Percentiles rank a stretch among this genome's conserved stretches.
Conservation (phyloP, 2,329 filamentous ascomycete genomes). For the Ascochyta fabae region DNA sequence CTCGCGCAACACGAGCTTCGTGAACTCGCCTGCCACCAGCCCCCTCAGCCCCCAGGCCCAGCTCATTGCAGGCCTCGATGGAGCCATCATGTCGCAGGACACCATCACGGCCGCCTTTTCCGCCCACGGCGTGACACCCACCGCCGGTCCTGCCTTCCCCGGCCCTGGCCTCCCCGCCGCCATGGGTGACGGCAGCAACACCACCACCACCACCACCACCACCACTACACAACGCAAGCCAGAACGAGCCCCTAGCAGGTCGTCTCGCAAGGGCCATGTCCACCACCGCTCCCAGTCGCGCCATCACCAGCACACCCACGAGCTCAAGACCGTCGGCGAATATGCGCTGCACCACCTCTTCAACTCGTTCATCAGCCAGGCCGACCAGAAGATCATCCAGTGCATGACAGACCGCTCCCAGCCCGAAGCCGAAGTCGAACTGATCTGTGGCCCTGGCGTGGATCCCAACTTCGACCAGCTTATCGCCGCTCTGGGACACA, state of each 20-base stretch:
- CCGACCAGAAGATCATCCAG: slow-evolving; percentile 93
- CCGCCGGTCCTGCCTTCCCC: slow-evolving; percentile 12
- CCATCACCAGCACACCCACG: slow-evolving; percentile 69
- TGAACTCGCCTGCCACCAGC: slow-evolving; percentile 75
- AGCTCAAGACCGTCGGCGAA: slow-evolving; percentile 93
- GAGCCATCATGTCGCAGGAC: slow-evolving; percentile 50
- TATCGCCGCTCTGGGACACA: slow-evolving; percentile 90
- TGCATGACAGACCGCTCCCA: slow-evolving; percentile 82
- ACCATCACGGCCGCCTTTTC: slow-evolving; percentile 47
- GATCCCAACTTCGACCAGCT: slow-evolving; percentile 93
- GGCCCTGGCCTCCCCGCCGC: slow-evolving; percentile 9
- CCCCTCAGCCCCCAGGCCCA: slow-evolving; percentile 89
- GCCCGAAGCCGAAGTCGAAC: slow-evolving; percentile 82
- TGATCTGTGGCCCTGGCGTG: slow-evolving; percentile 86
- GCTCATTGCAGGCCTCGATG: slow-evolving; percentile 56
- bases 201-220: neutral
- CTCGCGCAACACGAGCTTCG: slow-evolving; percentile 83
- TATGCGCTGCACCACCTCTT: slow-evolving; percentile 97
- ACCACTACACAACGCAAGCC: slow-evolving; percentile 40
- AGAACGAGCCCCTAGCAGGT: slow-evolving; percentile 60
- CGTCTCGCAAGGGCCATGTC: slow-evolving; percentile 76
- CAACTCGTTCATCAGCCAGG: slow-evolving; percentile 94
- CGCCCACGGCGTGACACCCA: slow-evolving; percentile 35
- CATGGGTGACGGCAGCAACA: slow-evolving; percentile 23
- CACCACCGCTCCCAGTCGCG: slow-evolving; percentile 74